Evolutionary conservation across 2,329 filamentous ascomycete genomes (phyloP), one percentile per base, ranked within the genome.

Genomic region (Fonsecaea erecta): DNA sequence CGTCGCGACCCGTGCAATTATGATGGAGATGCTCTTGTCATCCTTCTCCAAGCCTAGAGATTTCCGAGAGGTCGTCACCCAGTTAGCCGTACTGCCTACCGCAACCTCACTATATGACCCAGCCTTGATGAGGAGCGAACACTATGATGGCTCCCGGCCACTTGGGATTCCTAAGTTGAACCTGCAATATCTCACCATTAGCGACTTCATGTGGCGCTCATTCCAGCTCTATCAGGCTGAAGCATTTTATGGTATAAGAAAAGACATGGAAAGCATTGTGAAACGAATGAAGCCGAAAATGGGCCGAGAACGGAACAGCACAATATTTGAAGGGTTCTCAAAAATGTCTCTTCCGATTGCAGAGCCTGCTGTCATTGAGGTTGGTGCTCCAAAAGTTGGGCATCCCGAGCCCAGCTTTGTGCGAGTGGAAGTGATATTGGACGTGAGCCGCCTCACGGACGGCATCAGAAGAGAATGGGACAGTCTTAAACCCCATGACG

Each of bases 171-270:
- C 95, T 2, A 99, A 99, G 76, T 80, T 98, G 52, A 99, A 97
- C 72, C 81, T 99, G 30, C 95, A 99, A 74, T 99, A 99, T 77
- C 83, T 99, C 14, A 96, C 93, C 2, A 87, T 97, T 57, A 93
- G 93, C 2, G 95, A 99, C 77, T 99, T 99, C 72, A 80, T 99
- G n/a, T 99, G 93, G 93, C 87, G 96, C 68, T 93, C 94, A 0
- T 89, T 98, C 73, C 84, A 96, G 14, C 82, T 99, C 8, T 95
- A 97, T 75, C 88, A 94, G 46, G 91, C 89, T 64, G 95, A 99
- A 77, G 86, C 94, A 0, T 97, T 98, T 75, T 98, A 96, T 76
- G 91, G 92, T 66, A 94, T 99, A 65, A 88, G 93, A 52, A 94
- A 93, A 73, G 92, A 99, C 75, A 88, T 99, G 63, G 92, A 97